These are phyloP conservation scores for Sordariomycetes sp. DNA, from an alignment of 2,329 filamentous ascomycete species.

Conservation along the genomic window DNA sequence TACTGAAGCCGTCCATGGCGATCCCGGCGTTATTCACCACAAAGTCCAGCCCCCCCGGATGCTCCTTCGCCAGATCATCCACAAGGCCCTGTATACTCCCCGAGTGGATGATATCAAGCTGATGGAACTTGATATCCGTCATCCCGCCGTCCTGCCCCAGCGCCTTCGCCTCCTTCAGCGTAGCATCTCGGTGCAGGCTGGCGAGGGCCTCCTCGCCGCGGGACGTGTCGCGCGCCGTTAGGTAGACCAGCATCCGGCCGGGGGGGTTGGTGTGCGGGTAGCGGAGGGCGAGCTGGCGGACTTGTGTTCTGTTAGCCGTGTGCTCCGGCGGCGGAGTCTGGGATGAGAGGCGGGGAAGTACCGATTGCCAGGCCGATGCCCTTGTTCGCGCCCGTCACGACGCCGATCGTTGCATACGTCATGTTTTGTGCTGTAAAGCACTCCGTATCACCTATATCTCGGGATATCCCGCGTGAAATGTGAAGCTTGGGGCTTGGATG, in stretches of 20 bases:
- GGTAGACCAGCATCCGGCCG: constrained; percentile 35
- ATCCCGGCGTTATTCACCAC: constrained; percentile 40
- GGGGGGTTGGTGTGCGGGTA: constrained; percentile 28
- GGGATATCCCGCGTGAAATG: too few relatives aligned
- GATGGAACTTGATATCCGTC: constrained; percentile 29
- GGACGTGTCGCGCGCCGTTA: constrained; percentile 33
- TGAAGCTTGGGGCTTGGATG: background rate
- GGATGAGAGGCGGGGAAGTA: constrained; percentile 2
- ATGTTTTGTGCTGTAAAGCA: constrained; percentile 8
- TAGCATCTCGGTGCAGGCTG: constrained; percentile 24
- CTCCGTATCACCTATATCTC: background rate
- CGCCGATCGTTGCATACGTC: constrained; percentile 23
- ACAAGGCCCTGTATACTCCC: constrained; percentile 28
- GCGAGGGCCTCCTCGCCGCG: constrained; percentile 31
- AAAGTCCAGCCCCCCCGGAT: constrained; percentile 35
- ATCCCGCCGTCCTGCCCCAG: constrained; percentile 23
- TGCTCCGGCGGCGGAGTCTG: background rate
- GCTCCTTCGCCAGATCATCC: constrained; percentile 23
- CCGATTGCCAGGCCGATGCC: constrained; percentile 13
- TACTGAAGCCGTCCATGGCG: constrained; percentile 29
- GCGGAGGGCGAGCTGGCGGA: constrained; percentile 37
- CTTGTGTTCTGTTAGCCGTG: constrained; percentile 23
- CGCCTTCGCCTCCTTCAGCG: constrained; percentile 29
- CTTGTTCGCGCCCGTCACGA: constrained; percentile 41
- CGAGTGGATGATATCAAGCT: constrained; percentile 31